Conservation (phyloP, 2,329 filamentous ascomycete genomes). For the Fusarium stilboides region DNA sequence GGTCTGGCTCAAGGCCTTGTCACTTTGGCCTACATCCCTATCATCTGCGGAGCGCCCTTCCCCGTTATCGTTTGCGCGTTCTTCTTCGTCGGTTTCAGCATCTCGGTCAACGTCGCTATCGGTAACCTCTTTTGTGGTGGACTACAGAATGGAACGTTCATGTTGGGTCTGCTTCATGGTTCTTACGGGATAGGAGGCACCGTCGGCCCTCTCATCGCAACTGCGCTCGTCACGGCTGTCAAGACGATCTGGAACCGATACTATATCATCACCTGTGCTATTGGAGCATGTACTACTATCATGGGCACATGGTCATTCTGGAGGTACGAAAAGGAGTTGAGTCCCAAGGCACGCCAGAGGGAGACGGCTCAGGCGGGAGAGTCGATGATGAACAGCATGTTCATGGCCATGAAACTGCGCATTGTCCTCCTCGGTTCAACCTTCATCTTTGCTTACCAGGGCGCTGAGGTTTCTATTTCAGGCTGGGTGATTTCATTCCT, state of each 20-base stretch:
- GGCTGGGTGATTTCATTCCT: constrained; percentile 92
- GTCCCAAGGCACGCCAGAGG: constrained; percentile 55
- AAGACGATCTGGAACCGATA: constrained; percentile 78
- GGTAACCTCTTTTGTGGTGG: constrained; percentile 72
- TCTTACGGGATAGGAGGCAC: constrained; percentile 77
- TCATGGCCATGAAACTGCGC: constrained; percentile 65
- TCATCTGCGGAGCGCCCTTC: constrained; percentile 80
- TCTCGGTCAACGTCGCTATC: constrained; percentile 70
- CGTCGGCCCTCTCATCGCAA: constrained; percentile 80
- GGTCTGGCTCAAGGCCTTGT: constrained; percentile 72
- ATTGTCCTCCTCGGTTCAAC: constrained; percentile 81
- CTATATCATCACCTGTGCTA: constrained; percentile 76
- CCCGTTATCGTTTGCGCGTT: constrained; percentile 77
- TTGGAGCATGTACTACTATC: constrained; percentile 70
- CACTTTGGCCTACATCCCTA: constrained; percentile 73
- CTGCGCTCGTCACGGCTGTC: constrained; percentile 74
- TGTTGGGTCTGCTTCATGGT: constrained; percentile 76
- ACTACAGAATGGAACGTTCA: constrained; percentile 67
- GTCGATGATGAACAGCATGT: constrained; percentile 59
- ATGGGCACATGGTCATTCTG: constrained; percentile 78
- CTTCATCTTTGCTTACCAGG: constrained; percentile 91
- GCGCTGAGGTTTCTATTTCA: constrained; percentile 85
- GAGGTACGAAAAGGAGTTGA: constrained; percentile 75
- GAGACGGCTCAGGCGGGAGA: constrained; percentile 40
- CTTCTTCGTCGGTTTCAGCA: constrained; percentile 75